phyloP scores from a whole-genome alignment of 1,284 basidiomycete species.

The Mycena sp. region DNA sequence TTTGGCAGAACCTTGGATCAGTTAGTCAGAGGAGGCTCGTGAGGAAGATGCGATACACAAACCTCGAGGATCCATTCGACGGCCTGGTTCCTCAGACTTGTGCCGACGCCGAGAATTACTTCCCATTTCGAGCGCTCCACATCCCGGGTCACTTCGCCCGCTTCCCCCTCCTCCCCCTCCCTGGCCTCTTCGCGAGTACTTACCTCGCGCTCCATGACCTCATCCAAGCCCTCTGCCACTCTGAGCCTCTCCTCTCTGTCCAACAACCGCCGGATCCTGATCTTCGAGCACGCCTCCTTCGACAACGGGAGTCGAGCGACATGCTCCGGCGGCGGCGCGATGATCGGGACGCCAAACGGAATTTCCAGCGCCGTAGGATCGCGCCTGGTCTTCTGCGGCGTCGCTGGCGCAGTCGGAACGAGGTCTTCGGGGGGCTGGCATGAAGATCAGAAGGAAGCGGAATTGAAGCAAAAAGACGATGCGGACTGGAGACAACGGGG shows the following conservation, averaged over 20 bases:
- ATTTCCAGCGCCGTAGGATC: neutral
- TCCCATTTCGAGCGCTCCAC: conserved; percentile 36
- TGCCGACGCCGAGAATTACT: conserved; percentile 37
- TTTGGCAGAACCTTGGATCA: conserved; percentile 18
- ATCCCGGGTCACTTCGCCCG: conserved; percentile 21
- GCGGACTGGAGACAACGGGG: neutral
- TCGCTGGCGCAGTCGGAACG: conserved; percentile 22
- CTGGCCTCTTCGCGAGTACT: too few species aligned
- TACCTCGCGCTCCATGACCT: too few species aligned
- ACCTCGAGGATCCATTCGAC: conserved; percentile 45
- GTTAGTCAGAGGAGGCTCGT: conserved; percentile 18
- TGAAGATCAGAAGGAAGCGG: neutral
- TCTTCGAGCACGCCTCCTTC: conserved; percentile 52
- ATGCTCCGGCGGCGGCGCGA: conserved; percentile 58
- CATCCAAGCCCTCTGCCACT: conserved; percentile 36
- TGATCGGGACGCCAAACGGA: conserved; percentile 52
- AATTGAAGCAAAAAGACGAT: neutral
- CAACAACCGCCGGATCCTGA: conserved; percentile 51
- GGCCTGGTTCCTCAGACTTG: conserved; percentile 32
- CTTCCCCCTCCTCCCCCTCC: neutral
- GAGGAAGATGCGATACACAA: neutral
- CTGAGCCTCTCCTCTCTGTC: conserved; percentile 51
- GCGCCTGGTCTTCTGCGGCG: conserved; percentile 9
- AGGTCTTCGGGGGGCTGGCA: neutral
- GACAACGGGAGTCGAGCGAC: conserved; percentile 46